Conservation (phyloP, 1,284 basidiomycete genomes). For the Malassezia brasiliensis region DNA sequence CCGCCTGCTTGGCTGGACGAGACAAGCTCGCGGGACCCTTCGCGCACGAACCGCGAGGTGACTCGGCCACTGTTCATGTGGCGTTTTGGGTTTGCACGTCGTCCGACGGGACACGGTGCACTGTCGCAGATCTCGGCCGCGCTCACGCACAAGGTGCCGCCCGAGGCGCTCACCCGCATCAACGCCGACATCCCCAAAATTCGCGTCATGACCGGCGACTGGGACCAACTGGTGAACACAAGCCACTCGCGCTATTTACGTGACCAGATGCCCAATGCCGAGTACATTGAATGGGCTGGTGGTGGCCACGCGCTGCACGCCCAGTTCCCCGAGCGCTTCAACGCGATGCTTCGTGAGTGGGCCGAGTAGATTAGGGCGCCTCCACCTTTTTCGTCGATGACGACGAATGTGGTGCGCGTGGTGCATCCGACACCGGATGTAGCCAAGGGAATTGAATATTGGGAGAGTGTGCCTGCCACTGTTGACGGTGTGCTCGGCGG, state of each 20-base stretch:
- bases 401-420: constrained; percentile 17
- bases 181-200: constrained; percentile 57
- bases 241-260: constrained; percentile 58
- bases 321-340: constrained; percentile 51
- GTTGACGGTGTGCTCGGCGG: constrained; percentile 45
- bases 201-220: constrained; percentile 63
- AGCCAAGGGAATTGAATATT: constrained; percentile 40
- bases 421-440: constrained; percentile 42
- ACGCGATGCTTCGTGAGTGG: constrained; percentile 18
- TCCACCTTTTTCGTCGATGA: background rate
- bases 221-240: constrained; percentile 60
- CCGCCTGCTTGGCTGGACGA: constrained; percentile 55
- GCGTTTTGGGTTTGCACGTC: constrained; percentile 56
- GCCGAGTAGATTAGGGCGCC: background rate
- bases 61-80: constrained; percentile 50
- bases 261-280: constrained; percentile 60
- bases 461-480: constrained; percentile 41
- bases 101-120: constrained; percentile 59
- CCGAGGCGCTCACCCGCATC: constrained; percentile 56
- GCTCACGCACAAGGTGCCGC: constrained; percentile 60
- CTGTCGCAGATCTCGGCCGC: constrained; percentile 67
- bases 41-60: constrained; percentile 26
- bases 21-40: constrained; percentile 15
- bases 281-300: constrained; percentile 58
- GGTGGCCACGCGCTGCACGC: constrained; percentile 62